Evolutionary conservation across 805 yeast species (phyloP), one percentile per base, ranked within the genome.

Genomic region (Candida ponderosae): DNA sequence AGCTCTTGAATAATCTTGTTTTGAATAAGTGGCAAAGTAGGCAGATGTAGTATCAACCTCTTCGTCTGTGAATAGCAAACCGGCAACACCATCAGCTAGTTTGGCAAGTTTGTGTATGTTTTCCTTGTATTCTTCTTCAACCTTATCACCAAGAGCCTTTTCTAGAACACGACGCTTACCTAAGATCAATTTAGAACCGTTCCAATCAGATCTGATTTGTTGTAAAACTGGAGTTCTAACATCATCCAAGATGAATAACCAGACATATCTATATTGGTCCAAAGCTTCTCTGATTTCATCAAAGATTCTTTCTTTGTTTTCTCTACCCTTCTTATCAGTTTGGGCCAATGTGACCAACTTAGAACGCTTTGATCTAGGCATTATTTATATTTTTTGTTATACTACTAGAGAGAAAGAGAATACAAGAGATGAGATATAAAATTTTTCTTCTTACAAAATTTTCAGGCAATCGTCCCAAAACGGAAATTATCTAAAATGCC

Each of bases 291-390:
- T 79, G 36, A 93, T 80, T 45, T 88, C 96, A 54, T 89, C 96
- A 49, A 88, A 93, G 48, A 90, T 79, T 53, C 90, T 72, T 50
- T 78, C 90, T 60, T 93, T 93, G 65, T 87, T 88, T 51, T 86
- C 97, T 48, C 81, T 79, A 35, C 96, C 96, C 59, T 93, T 93
- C 64, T 88, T 93, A 50, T 88, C 97, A 45, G 97, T 90, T 58
- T 90, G 90, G 29, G 99, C 93, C 51, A 93, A 71, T 13, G 97
- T 85, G 43, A 93, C 95, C 50, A 89, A 80, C 79, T 86, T 93
- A 49, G 96, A 82, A 76, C 97, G 90, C 61, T 80, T 89, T 28
- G 97, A 88, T 74, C 95, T 86, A 44, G 98, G 97, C 98, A 90
- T 90, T 40, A 48, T 66, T 39, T 13, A 13, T 8, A 6, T 13